Conservation (phyloP, 805 yeast species). For the Saccharomycopsis guyanensis region DNA sequence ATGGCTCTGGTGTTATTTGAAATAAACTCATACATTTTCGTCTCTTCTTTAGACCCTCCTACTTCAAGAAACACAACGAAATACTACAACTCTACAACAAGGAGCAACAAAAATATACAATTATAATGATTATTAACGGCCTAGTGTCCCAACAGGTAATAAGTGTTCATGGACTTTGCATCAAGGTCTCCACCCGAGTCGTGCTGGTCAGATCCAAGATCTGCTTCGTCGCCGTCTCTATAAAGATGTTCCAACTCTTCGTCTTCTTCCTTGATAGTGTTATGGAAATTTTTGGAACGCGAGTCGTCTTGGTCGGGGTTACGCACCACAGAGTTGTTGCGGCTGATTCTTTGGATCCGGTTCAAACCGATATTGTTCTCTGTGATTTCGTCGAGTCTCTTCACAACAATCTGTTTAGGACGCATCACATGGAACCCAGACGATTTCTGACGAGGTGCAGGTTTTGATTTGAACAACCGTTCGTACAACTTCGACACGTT, state of each 20-base stretch:
- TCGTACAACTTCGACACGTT: conserved; percentile 6
- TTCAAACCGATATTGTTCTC: neutral
- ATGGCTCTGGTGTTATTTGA: too few relatives aligned
- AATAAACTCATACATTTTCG: too few relatives aligned
- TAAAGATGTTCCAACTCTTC: neutral
- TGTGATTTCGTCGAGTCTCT: neutral
- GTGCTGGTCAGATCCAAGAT: neutral
- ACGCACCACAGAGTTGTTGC: neutral
- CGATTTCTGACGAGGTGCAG: neutral
- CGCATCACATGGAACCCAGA: conserved; percentile 28
- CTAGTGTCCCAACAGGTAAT: too few relatives aligned
- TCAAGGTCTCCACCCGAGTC: too few relatives aligned
- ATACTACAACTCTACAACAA: too few relatives aligned
- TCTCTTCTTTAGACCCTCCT: too few relatives aligned
- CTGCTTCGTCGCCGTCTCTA: too few relatives aligned
- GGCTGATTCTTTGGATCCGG: neutral
- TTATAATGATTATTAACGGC: too few relatives aligned
- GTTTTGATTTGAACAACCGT: conserved; percentile 1
- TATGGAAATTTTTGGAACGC: neutral
- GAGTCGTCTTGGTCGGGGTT: neutral
- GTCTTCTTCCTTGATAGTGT: neutral
- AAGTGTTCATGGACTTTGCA: neutral
- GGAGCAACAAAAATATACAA: too few relatives aligned
- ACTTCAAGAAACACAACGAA: too few relatives aligned
- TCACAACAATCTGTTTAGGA: conserved; percentile 23